Percentiles rank a stretch among this genome's conserved stretches.
These are phyloP conservation scores for Catharanthus roseus DNA, from an alignment of 257 asterid genomes.

Conservation along the genomic window DNA sequence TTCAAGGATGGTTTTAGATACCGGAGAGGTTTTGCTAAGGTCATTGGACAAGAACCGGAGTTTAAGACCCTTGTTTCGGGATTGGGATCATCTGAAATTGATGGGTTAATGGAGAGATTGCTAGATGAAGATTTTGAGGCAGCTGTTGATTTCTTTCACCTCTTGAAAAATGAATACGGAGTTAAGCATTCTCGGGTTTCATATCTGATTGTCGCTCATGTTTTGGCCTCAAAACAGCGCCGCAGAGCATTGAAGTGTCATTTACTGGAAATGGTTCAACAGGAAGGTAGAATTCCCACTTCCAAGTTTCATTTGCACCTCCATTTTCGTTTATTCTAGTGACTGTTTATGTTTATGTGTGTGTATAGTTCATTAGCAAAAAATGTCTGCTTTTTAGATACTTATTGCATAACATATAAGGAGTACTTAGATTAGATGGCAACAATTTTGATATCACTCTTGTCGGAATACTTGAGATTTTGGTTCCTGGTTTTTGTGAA, in stretches of 20 bases:
- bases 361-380: background rate
- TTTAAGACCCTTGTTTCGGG: conserved; percentile 28
- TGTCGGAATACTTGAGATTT: background rate
- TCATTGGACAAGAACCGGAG: conserved; percentile 25
- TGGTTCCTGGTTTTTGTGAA: background rate
- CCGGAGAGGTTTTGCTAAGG: conserved; percentile 22
- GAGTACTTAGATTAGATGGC: background rate
- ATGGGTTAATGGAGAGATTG: conserved; percentile 35
- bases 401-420: background rate
- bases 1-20: conserved; percentile 15
- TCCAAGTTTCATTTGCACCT: background rate
- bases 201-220: conserved; percentile 44
- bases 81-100: conserved; percentile 41
- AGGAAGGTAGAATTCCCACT: conserved; percentile 39
- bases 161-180: conserved; percentile 51
- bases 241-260: conserved; percentile 46
- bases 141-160: conserved; percentile 59
- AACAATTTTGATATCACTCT: background rate
- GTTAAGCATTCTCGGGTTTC: conserved; percentile 39
- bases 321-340: background rate
- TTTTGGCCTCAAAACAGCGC: conserved; percentile 54
- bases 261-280: conserved; percentile 42
- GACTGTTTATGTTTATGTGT: background rate
- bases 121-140: conserved; percentile 26
- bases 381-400: background rate